Evolutionary conservation across 352 stramenopile genomes (phyloP).

Genomic region (Phytophthora agathidicida): DNA sequence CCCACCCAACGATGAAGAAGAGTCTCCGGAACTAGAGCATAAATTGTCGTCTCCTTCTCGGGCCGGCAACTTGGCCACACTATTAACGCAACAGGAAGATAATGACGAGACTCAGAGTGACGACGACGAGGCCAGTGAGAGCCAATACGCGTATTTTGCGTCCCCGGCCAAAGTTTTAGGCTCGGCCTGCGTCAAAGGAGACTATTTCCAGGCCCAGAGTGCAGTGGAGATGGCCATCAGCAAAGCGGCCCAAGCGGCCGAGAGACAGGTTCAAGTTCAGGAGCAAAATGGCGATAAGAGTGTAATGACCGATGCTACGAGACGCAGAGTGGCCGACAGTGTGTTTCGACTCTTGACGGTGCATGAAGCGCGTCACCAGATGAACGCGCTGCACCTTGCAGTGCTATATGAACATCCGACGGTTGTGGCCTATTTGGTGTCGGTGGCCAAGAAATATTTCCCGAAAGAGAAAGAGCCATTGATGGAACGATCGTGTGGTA

Average conservation of each 20-base stretch:
- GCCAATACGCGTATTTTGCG: constrained; percentile 57
- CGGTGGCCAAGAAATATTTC: constrained; percentile 54
- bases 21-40: not conserved
- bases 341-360: constrained; percentile 67
- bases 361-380: constrained; percentile 70
- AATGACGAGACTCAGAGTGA: constrained; percentile 21
- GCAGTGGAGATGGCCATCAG: constrained; percentile 65
- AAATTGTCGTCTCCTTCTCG: constrained; percentile 21
- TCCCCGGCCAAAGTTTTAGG: constrained; percentile 69
- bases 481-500: constrained; percentile 11
- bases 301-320: not conserved
- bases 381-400: constrained; percentile 76
- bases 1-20: constrained; percentile 5
- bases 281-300: constrained; percentile 24
- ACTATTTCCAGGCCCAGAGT: constrained; percentile 73
- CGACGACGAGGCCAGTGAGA: constrained; percentile 35
- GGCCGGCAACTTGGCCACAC: constrained; percentile 15
- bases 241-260: constrained; percentile 26
- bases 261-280: constrained; percentile 23
- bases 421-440: constrained; percentile 64
- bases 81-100: constrained; percentile 26
- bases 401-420: constrained; percentile 79
- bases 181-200: constrained; percentile 76
- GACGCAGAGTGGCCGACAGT: constrained; percentile 28
- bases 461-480: constrained; percentile 6